Conservation (phyloP, 2,329 filamentous ascomycete species). For the Alternaria triticimaculans region DNA sequence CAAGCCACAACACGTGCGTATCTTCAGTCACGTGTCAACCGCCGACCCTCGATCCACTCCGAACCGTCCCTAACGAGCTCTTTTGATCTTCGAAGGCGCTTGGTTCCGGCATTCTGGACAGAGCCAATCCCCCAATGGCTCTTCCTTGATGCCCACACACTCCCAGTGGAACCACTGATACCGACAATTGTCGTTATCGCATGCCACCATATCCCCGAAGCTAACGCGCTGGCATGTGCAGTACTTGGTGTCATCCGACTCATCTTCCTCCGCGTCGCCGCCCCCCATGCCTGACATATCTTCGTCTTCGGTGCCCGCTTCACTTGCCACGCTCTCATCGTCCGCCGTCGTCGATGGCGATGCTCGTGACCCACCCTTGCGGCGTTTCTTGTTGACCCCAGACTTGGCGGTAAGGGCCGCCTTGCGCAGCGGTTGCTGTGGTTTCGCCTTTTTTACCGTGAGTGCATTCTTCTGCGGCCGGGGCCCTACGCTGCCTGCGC, state of each 20-base stretch:
- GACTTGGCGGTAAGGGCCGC: constrained; percentile 44
- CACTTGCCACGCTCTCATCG: constrained; percentile 62
- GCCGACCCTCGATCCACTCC: neutral
- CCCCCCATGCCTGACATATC: constrained; percentile 59
- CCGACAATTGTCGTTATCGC: constrained; percentile 81
- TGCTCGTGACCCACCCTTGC: constrained; percentile 46
- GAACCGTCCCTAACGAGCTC: constrained; percentile 36
- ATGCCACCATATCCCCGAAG: constrained; percentile 88
- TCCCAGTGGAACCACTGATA: constrained; percentile 90
- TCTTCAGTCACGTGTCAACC: constrained; percentile 9
- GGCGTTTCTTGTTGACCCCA: constrained; percentile 47
- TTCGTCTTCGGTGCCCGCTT: constrained; percentile 51
- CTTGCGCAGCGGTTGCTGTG: constrained; percentile 56
- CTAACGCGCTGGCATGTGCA: constrained; percentile 84
- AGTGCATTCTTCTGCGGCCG: constrained; percentile 54
- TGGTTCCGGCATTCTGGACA: constrained; percentile 53
- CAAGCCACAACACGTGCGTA: constrained; percentile 11
- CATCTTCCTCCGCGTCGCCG: constrained; percentile 62
- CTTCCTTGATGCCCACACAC: constrained; percentile 58
- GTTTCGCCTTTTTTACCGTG: constrained; percentile 62
- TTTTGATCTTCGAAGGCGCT: constrained; percentile 51
- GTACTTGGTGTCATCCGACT: constrained; percentile 78
- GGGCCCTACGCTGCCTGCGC: constrained; percentile 67
- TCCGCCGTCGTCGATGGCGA: constrained; percentile 55
- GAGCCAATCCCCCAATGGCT: constrained; percentile 59